phyloP scores from a whole-genome alignment of 2,329 filamentous ascomycete species.

The Hypoxylon rubiginosum region DNA sequence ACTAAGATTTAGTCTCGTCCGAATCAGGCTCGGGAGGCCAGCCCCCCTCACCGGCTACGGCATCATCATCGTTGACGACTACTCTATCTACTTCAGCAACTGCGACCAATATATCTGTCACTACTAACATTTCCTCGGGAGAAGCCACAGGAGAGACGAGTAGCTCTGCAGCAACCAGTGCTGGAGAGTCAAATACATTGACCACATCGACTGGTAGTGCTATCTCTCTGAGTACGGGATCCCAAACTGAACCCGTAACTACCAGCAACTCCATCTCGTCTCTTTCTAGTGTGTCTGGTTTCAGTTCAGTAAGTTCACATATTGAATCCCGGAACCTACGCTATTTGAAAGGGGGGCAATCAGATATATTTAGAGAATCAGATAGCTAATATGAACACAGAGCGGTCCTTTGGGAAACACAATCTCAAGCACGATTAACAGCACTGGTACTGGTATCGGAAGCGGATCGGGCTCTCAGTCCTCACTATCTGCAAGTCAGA shows the following conservation, averaged over 20 bases:
- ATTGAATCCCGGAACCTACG: background rate
- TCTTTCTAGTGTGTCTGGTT: constrained; percentile 4
- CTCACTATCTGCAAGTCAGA: constrained; percentile 11
- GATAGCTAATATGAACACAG: constrained; percentile 17
- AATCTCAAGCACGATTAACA: constrained; percentile 2
- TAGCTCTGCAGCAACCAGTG: constrained; percentile 13
- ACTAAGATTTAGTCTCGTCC: constrained; percentile 22
- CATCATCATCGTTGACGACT: constrained; percentile 5
- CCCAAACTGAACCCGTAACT: background rate
- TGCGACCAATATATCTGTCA: constrained; percentile 1
- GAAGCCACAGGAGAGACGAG: constrained; percentile 23
- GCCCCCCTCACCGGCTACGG: constrained; percentile 7
- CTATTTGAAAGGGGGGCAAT: background rate
- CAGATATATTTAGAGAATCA: background rate
- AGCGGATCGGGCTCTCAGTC: constrained; percentile 19
- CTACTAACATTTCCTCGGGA: constrained; percentile 17
- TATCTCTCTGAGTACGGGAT: background rate
- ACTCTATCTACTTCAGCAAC: constrained; percentile 3
- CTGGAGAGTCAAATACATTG: constrained; percentile 15
- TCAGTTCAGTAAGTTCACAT: constrained; percentile 24
- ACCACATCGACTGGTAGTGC: constrained; percentile 13
- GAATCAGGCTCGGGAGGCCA: constrained; percentile 9
- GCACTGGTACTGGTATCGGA: constrained; percentile 5
- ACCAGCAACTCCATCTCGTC: constrained; percentile 7
- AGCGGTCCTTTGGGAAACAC: constrained; percentile 9